Evolutionary conservation across 345 rosid genomes (phyloP).

Genomic region (Excoecaria agallocha): DNA sequence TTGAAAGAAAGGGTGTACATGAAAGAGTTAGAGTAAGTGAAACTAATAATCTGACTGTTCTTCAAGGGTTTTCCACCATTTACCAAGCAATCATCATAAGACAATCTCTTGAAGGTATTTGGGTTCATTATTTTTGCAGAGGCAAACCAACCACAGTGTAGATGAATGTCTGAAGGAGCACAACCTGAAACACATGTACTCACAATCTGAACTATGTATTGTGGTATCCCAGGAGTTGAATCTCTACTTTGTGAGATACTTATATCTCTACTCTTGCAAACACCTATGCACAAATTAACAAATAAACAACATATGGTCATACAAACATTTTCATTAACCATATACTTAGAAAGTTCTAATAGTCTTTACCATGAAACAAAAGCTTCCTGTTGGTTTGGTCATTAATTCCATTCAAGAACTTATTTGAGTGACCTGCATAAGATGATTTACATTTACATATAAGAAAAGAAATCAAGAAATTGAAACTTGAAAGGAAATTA

Average conservation of each 20-base stretch:
- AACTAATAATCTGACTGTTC: slow-evolving; percentile 42
- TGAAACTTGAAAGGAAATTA: not conserved
- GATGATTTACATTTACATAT: slow-evolving; percentile 16
- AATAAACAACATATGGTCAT: not conserved
- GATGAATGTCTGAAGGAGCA: slow-evolving; percentile 44
- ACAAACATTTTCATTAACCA: too few species aligned
- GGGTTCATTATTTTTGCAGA: slow-evolving; percentile 53
- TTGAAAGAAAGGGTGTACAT: slow-evolving; percentile 47
- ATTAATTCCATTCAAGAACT: too few species aligned
- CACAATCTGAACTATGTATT: slow-evolving; percentile 51
- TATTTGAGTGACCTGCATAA: not conserved
- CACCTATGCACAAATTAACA: slow-evolving; percentile 17
- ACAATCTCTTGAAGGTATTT: slow-evolving; percentile 44
- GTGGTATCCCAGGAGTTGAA: slow-evolving; percentile 48
- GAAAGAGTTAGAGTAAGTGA: slow-evolving; percentile 59
- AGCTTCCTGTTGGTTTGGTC: slow-evolving; percentile 26
- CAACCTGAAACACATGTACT: slow-evolving; percentile 48
- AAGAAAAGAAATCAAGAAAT: not conserved
- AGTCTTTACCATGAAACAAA: slow-evolving; percentile 35
- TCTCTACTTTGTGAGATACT: slow-evolving; percentile 55
- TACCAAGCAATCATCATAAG: slow-evolving; percentile 56
- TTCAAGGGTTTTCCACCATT: slow-evolving; percentile 47
- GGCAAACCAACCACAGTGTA: slow-evolving; percentile 62
- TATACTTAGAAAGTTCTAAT: not conserved
- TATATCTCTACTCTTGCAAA: slow-evolving; percentile 42